Conservation (phyloP, 176 grass and related monocot genomes). For the Chloris gayana region DNA sequence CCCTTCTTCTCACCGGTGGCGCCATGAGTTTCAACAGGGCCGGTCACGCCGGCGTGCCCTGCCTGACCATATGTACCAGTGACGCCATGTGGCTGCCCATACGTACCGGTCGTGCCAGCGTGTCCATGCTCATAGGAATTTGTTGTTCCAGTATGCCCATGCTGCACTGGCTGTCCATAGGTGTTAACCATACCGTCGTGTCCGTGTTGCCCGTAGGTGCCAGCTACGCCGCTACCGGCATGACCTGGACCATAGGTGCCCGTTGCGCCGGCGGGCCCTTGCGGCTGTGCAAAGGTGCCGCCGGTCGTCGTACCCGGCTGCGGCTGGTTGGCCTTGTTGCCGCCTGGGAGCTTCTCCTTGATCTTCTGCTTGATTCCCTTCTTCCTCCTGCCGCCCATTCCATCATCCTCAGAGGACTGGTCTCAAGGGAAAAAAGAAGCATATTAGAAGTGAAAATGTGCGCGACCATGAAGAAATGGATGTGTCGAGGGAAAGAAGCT, state of each 20-base stretch:
- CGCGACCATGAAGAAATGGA: neutral
- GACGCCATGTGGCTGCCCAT: neutral
- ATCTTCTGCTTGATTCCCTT: slow-evolving; percentile 72
- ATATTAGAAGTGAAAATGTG: neutral
- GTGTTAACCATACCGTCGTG: neutral
- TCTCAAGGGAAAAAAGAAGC: neutral
- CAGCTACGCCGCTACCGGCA: too few relatives aligned
- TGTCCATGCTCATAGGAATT: neutral
- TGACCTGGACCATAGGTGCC: slow-evolving; percentile 26
- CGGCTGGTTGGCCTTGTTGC: slow-evolving; percentile 12
- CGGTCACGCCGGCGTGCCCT: neutral
- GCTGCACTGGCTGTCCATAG: neutral
- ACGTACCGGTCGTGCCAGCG: neutral
- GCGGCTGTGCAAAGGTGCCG: neutral
- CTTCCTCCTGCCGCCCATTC: slow-evolving; percentile 59
- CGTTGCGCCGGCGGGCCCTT: neutral
- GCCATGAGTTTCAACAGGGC: neutral
- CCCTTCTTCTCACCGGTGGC: slow-evolving; percentile 52
- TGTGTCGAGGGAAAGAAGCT: too few relatives aligned
- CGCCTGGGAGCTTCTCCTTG: slow-evolving; percentile 64
- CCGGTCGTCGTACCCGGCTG: neutral
- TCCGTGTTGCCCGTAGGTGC: neutral
- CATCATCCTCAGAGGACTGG: slow-evolving; percentile 56
- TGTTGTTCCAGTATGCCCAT: neutral
- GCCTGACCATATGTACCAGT: neutral